Evolutionary conservation across 2,329 filamentous ascomycete genomes (phyloP).

Genomic region (Endothia cerciana): DNA sequence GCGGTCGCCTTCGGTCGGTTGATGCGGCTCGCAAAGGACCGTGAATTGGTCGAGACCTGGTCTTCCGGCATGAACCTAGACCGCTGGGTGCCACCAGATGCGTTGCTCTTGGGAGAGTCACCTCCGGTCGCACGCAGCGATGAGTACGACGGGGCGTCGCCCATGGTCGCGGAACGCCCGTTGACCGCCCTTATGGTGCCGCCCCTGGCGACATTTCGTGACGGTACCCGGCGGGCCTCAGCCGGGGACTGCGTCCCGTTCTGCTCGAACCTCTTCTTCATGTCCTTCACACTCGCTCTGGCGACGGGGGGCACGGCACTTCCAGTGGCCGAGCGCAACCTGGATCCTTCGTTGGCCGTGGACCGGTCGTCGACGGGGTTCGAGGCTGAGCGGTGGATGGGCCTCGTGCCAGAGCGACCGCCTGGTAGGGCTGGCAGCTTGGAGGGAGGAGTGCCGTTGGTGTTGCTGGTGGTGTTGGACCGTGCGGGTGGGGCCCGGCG

Average conservation of each 20-base stretch:
- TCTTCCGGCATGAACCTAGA: conserved; percentile 54
- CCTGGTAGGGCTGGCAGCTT: conserved; percentile 49
- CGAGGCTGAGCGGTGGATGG: conserved; percentile 57
- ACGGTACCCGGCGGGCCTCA: conserved; percentile 39
- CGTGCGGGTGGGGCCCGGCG: conserved; percentile 48
- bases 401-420: conserved; percentile 45
- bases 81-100: conserved; percentile 46
- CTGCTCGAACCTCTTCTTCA: conserved; percentile 79
- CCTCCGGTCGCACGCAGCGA: conserved; percentile 44
- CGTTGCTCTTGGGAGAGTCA: conserved; percentile 36
- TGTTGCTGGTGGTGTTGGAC: conserved; percentile 45
- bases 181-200: conserved; percentile 36
- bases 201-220: conserved; percentile 43
- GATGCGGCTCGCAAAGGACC: conserved; percentile 64
- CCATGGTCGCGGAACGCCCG: conserved; percentile 39
- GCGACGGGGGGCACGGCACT: conserved; percentile 34
- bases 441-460: conserved; percentile 46
- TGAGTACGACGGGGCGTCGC: conserved; percentile 46
- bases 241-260: conserved; percentile 41
- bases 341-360: conserved; percentile 36
- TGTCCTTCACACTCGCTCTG: conserved; percentile 77
- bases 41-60: conserved; percentile 55
- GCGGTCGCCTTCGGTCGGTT: conserved; percentile 52
- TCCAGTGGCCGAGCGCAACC: conserved; percentile 41
- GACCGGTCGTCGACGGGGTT: conserved; percentile 55